Evolutionary conservation across 805 yeast species (phyloP).

Genomic region (Metschnikowia gelsemii): DNA sequence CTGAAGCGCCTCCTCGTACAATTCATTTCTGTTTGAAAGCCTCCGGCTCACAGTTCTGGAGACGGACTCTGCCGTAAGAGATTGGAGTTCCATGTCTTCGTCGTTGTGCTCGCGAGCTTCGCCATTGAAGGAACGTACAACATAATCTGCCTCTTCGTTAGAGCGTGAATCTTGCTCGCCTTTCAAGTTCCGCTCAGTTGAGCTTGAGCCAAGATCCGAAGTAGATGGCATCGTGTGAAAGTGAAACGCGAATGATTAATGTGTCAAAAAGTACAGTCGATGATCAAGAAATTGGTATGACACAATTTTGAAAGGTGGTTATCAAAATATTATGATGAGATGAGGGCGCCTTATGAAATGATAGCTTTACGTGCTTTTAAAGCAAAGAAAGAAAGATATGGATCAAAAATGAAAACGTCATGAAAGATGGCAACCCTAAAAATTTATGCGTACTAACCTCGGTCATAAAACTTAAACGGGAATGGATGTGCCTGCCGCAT

Average conservation of each 20-base stretch:
- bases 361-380: too few relatives aligned
- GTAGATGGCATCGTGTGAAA: slow-evolving; percentile 1
- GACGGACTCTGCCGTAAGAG: slow-evolving; percentile 16
- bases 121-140: slow-evolving; percentile 14
- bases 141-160: slow-evolving; percentile 10
- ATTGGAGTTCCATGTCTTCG: slow-evolving; percentile 13
- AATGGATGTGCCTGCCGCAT: too few relatives aligned
- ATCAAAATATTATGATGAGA: too few relatives aligned
- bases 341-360: too few relatives aligned
- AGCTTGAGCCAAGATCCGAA: slow-evolving; percentile 4
- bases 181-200: slow-evolving; percentile 10
- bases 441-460: too few relatives aligned
- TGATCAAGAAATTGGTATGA: too few relatives aligned
- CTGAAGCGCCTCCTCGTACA: slow-evolving; percentile 28
- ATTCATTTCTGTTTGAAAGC: slow-evolving; percentile 29
- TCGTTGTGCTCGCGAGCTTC: slow-evolving; percentile 1
- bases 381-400: too few relatives aligned
- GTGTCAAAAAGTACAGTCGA: too few relatives aligned
- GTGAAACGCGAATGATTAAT: background rate
- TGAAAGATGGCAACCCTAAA: too few relatives aligned
- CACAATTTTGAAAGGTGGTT: too few relatives aligned
- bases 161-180: slow-evolving; percentile 11
- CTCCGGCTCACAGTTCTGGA: slow-evolving; percentile 19
- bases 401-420: too few relatives aligned
- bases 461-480: too few relatives aligned